Evolutionary conservation across 805 yeast genomes (phyloP).

Genomic region (Torulaspora indica): DNA sequence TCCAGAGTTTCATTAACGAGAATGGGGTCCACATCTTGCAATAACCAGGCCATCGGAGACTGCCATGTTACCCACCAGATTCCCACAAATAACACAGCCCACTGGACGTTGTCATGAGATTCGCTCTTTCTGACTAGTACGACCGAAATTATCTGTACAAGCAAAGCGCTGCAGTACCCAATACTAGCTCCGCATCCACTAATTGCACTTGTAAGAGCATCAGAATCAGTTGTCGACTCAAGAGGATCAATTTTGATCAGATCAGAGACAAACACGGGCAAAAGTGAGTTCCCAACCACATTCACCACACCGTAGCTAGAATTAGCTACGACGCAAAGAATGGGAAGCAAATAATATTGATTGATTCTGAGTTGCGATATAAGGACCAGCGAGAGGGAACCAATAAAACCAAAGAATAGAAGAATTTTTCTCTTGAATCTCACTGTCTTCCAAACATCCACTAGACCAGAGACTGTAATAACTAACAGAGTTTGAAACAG

Average conservation of each 20-base stretch:
- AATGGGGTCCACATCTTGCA: constrained; percentile 31
- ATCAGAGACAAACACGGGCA: constrained; percentile 56
- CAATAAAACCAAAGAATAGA: constrained; percentile 53
- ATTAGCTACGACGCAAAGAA: constrained; percentile 58
- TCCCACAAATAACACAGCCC: constrained; percentile 62
- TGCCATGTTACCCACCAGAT: constrained; percentile 75
- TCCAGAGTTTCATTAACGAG: not conserved
- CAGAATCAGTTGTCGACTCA: constrained; percentile 17
- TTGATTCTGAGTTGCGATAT: constrained; percentile 36
- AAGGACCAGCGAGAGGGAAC: constrained; percentile 50
- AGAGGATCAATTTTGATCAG: constrained; percentile 27
- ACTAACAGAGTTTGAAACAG: constrained; percentile 67
- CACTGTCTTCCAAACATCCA: constrained; percentile 42
- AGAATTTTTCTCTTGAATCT: constrained; percentile 53
- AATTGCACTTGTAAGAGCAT: constrained; percentile 45
- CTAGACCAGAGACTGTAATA: constrained; percentile 72
- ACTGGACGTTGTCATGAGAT: constrained; percentile 39
- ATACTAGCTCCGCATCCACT: constrained; percentile 68
- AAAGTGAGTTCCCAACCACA: constrained; percentile 71
- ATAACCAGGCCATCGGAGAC: constrained; percentile 49
- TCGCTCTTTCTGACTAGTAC: constrained; percentile 42
- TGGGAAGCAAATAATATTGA: constrained; percentile 37
- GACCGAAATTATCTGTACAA: constrained; percentile 62
- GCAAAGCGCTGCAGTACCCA: constrained; percentile 64
- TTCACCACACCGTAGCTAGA: constrained; percentile 72